These are phyloP conservation scores for Aureobasidium sp. DNA, from an alignment of 2,329 filamentous ascomycete species.

Conservation along the genomic window DNA sequence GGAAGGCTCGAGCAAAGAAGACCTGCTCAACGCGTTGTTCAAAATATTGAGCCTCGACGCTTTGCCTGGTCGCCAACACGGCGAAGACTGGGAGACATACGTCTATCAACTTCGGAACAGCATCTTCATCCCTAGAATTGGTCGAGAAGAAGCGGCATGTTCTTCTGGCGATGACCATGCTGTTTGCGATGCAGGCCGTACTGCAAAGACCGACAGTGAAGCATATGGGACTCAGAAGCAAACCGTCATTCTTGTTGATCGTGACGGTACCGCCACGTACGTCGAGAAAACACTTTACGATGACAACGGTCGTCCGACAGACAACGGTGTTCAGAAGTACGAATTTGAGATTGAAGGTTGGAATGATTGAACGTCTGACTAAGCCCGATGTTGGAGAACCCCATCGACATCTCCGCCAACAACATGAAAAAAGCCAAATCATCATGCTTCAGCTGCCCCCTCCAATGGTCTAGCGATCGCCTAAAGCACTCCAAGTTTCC, in stretches of 20 bases:
- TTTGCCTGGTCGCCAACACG: conserved; percentile 41
- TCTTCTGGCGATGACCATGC: conserved; percentile 33
- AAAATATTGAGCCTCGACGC: conserved; percentile 46
- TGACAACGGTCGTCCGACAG: conserved; percentile 38
- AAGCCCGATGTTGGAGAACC: not conserved
- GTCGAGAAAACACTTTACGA: conserved; percentile 55
- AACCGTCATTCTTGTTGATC: conserved; percentile 49
- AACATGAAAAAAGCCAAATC: too few species aligned
- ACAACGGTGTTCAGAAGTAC: conserved; percentile 40
- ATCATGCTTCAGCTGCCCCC: too few species aligned
- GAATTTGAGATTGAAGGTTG: conserved; percentile 40
- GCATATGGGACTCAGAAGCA: conserved; percentile 59
- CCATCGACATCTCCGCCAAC: not conserved
- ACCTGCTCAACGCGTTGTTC: conserved; percentile 44
- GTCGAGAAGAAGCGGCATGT: conserved; percentile 34
- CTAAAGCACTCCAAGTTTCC: not conserved
- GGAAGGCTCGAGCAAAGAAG: conserved; percentile 35
- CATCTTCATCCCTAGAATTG: conserved; percentile 52
- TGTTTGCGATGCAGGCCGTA: conserved; percentile 20
- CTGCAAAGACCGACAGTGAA: conserved; percentile 31
- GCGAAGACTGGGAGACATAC: conserved; percentile 46
- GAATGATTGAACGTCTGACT: conserved; percentile 13
- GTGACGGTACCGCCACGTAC: conserved; percentile 46
- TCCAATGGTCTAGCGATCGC: not conserved
- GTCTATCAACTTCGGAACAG: conserved; percentile 48